These are phyloP conservation scores for Paraurostyla sp. DNA, from an alignment of 73 alveolate species.

Conservation along the genomic window DNA sequence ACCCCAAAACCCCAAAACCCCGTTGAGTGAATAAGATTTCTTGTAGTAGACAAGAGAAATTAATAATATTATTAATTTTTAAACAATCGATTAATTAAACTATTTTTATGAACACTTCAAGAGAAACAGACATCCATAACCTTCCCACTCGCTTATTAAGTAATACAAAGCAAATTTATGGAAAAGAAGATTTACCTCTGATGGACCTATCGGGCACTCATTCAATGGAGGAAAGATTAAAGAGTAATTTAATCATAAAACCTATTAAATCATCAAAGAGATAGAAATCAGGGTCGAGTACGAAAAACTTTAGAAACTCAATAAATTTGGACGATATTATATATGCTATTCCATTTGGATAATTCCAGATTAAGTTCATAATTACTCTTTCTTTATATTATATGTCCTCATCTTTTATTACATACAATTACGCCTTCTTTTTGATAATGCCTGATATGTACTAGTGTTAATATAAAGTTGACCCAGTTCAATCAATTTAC, in stretches of 20 bases:
- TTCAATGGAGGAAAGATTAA: neutral
- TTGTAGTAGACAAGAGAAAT: too few species aligned
- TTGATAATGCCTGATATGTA: neutral
- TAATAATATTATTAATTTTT: too few species aligned
- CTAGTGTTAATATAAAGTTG: neutral
- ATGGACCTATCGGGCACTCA: neutral
- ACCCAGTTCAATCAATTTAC: neutral
- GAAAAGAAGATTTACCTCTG: too few species aligned
- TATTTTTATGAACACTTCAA: too few species aligned
- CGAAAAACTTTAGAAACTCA: neutral
- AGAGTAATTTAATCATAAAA: too few species aligned
- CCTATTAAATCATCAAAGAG: too few species aligned
- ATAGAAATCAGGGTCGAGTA: neutral
- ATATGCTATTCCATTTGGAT: neutral
- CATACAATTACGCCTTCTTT: neutral
- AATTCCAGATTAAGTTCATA: neutral
- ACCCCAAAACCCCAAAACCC: too few species aligned
- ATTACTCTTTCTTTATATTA: neutral
- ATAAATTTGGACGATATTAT: slow-evolving; percentile 1
- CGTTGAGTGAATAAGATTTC: too few species aligned
- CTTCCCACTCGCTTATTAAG: too few species aligned
- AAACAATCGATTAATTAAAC: too few species aligned
- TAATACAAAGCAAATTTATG: too few species aligned
- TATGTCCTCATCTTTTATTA: slow-evolving; percentile 5
- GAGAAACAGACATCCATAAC: too few species aligned